Percentiles rank a stretch among this genome's conserved stretches.
Evolutionary conservation across 805 yeast genomes (phyloP).

Genomic region (Saturnispora saitoi): DNA sequence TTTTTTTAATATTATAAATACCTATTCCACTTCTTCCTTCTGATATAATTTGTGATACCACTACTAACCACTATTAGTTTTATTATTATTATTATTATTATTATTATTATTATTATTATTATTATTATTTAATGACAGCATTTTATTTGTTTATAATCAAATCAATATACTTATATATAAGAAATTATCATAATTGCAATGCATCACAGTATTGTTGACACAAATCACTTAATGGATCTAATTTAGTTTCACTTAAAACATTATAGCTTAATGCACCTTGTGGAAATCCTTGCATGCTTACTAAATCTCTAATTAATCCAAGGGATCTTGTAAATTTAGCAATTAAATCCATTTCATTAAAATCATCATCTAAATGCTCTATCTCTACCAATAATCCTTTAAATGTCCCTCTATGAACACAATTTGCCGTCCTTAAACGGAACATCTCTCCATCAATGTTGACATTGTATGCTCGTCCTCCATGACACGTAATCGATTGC

Average conservation of each 20-base stretch:
- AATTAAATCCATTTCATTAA: slow-evolving; percentile 21
- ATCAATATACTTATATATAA: not conserved
- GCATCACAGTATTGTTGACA: slow-evolving; percentile 35
- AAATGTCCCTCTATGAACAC: slow-evolving; percentile 66
- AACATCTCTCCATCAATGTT: slow-evolving; percentile 33
- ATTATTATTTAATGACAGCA: too few species aligned
- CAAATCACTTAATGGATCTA: slow-evolving; percentile 30
- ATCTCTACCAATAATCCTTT: slow-evolving; percentile 61
- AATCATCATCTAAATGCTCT: slow-evolving; percentile 30
- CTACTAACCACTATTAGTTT: not conserved
- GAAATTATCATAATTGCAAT: slow-evolving; percentile 27
- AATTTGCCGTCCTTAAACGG: slow-evolving; percentile 56
- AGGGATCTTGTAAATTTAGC: slow-evolving; percentile 28
- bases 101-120: too few species aligned
- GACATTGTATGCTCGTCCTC: slow-evolving; percentile 54
- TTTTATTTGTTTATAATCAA: not conserved
- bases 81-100: too few species aligned
- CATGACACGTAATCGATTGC: slow-evolving; percentile 66
- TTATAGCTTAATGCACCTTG: slow-evolving; percentile 31
- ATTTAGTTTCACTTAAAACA: slow-evolving; percentile 30
- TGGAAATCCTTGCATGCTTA: slow-evolving; percentile 28
- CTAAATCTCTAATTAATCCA: slow-evolving; percentile 26
- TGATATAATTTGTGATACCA: not conserved
- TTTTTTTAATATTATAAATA: slow-evolving; percentile 1
- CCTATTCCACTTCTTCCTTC: not conserved